Evolutionary conservation across 2,329 filamentous ascomycete species (phyloP).

Genomic region (Paecilomyces dactylethromorphus): DNA sequence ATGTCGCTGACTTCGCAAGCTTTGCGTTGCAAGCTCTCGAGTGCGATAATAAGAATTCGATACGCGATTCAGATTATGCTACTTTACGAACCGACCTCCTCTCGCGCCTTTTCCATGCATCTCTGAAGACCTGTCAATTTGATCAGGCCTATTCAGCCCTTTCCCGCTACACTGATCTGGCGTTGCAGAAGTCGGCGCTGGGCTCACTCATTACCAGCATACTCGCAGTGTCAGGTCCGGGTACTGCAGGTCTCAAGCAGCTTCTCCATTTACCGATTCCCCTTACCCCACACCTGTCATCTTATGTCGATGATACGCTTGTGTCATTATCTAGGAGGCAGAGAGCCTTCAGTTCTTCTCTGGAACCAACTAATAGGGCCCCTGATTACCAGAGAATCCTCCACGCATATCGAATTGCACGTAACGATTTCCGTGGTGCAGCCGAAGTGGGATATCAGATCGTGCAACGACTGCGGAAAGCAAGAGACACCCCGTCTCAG

Average conservation of each 20-base stretch:
- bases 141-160: slow-evolving; percentile 76
- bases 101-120: slow-evolving; percentile 75
- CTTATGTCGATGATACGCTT: slow-evolving; percentile 73
- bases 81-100: slow-evolving; percentile 63
- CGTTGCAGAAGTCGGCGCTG: slow-evolving; percentile 66
- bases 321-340: slow-evolving; percentile 63
- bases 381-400: slow-evolving; percentile 81
- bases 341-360: slow-evolving; percentile 49
- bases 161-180: slow-evolving; percentile 62
- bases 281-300: slow-evolving; percentile 58
- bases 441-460: slow-evolving; percentile 52
- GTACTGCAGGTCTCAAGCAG: slow-evolving; percentile 42
- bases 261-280: slow-evolving; percentile 70
- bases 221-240: slow-evolving; percentile 32
- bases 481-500: slow-evolving; percentile 24
- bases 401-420: slow-evolving; percentile 81
- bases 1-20: slow-evolving; percentile 76
- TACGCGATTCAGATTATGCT: slow-evolving; percentile 29
- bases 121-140: slow-evolving; percentile 72
- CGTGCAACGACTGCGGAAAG: slow-evolving; percentile 44
- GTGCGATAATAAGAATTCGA: slow-evolving; percentile 21
- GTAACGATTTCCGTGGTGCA: slow-evolving; percentile 77
- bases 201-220: slow-evolving; percentile 54
- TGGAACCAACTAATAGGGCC: slow-evolving; percentile 34
- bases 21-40: slow-evolving; percentile 61